A percentile compares a stretch with the other conserved stretches of the same genome.
Evolutionary conservation across 176 grass and related monocot species (phyloP).

Genomic region (Eragrostis nindensis): DNA sequence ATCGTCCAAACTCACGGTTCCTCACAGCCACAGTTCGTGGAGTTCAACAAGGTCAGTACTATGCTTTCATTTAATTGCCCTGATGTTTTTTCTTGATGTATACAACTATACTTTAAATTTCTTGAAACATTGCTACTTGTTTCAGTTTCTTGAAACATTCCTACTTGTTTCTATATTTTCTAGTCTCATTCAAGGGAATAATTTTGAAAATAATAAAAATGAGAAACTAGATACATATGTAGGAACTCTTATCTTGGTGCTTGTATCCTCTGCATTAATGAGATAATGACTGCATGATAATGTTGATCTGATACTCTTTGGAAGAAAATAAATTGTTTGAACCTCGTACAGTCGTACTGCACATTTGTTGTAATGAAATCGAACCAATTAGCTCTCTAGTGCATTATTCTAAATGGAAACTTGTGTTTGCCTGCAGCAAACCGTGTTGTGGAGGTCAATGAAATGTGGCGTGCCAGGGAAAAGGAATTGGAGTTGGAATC

Average conservation of each 20-base stretch:
- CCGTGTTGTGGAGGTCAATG: slow-evolving; percentile 77
- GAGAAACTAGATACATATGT: background rate
- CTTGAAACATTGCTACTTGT: no score
- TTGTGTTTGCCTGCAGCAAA: slow-evolving; percentile 66
- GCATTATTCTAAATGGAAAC: slow-evolving; percentile 2
- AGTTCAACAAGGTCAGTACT: slow-evolving; percentile 83
- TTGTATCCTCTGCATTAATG: background rate
- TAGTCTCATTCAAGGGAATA: background rate
- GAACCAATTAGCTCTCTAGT: background rate
- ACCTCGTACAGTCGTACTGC: background rate
- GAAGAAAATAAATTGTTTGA: background rate
- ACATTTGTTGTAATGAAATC: background rate
- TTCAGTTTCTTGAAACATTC: background rate
- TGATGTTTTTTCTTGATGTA: no score
- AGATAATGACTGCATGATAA: background rate
- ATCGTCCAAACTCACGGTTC: slow-evolving; percentile 87
- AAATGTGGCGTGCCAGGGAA: slow-evolving; percentile 91
- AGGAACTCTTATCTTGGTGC: background rate
- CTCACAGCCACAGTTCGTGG: slow-evolving; percentile 92
- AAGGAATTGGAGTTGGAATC: slow-evolving; percentile 80
- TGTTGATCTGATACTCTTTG: background rate
- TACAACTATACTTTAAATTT: no score
- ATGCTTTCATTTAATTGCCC: background rate
- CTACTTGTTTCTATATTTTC: background rate
- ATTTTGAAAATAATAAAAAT: background rate